Base-by-base conservation (phyloP, 1,284 basidiomycete genomes). In the Sparassis latifolia region DNA sequence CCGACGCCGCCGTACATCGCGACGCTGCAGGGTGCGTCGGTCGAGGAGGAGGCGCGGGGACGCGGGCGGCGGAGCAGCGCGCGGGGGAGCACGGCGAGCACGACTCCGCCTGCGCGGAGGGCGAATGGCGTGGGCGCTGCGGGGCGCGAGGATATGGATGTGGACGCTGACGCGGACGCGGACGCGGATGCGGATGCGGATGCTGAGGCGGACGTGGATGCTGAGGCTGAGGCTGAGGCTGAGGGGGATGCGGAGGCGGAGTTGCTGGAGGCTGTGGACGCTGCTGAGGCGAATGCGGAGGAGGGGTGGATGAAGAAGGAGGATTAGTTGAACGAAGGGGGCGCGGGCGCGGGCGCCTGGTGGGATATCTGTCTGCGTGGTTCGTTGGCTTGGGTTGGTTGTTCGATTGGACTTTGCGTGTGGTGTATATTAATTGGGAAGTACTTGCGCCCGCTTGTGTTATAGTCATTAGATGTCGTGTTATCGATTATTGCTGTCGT, bases 211-310 rank as follows among this genome's bases (percentile, higher is more conserved):
- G 58, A 58, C 33, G 58, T 48, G 4, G 61, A 58, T 6, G 58
- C 53, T 2, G 61, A 59, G 30, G 56, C 51, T 7, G 64, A 67
- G 49, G 63, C 57, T 10, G 64, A 63, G 33, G 62, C 57, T 3
- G 66, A 61, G 10, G 66, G 57, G 10, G 66, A 69, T 42, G 62
- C 65, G 4, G 68, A 68, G 7, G 66, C 64, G 35, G 68, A 69
- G 52, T 54, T 69, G 53, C 57, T 70, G 33, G 67, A 65, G 53
- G 68, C 68, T 7, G 67, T 69, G 20, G 68, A 69, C 49, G 68
- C 68, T 5, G 66, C 67, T 3, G 68, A 69, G 60, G 65, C 64
- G 47, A 65, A 63, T 52, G 57, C 62, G 45, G 61, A 60, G 27
- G 64, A 66, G 46, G 59, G 60, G 58, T 64, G 58, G 61, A 32